phyloP scores from a whole-genome alignment of 352 stramenopile species.

The Phytophthora tubulina region DNA sequence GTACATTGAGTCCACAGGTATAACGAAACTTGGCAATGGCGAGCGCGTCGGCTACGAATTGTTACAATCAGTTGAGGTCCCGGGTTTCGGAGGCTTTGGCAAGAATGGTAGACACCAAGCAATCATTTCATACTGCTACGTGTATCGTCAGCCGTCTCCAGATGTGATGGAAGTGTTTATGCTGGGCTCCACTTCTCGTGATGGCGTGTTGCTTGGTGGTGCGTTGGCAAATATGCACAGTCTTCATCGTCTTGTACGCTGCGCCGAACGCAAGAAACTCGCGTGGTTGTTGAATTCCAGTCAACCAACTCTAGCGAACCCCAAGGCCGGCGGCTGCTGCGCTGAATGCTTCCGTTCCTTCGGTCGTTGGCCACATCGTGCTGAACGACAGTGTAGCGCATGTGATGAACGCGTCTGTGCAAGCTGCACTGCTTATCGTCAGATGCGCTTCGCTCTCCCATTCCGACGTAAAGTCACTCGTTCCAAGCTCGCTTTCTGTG shows the following conservation, averaged over 20 bases:
- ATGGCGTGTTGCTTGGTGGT: conserved; percentile 39
- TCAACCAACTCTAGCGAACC: conserved; percentile 34
- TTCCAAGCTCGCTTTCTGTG: conserved; percentile 42
- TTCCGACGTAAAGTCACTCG: conserved; percentile 40
- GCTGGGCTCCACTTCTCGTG: conserved; percentile 39
- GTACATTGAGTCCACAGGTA: conserved; percentile 45
- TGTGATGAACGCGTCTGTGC: conserved; percentile 46
- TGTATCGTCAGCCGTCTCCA: conserved; percentile 42
- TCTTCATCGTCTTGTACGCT: conserved; percentile 36
- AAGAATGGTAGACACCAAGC: conserved; percentile 25
- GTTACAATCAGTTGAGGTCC: conserved; percentile 41
- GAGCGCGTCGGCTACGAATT: conserved; percentile 48
- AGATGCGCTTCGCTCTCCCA: conserved; percentile 42
- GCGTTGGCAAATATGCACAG: conserved; percentile 42
- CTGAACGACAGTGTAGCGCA: conserved; percentile 42
- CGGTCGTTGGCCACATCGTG: conserved; percentile 34
- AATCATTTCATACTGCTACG: conserved; percentile 50
- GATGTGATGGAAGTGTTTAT: conserved; percentile 47
- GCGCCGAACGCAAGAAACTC: conserved; percentile 46
- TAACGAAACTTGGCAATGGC: conserved; percentile 32
- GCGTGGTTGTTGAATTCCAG: conserved; percentile 45
- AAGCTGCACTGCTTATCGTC: conserved; percentile 35
- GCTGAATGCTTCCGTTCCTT: conserved; percentile 45
- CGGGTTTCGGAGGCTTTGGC: conserved; percentile 26
- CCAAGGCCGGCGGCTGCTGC: conserved; percentile 37